Evolutionary conservation across 2,329 filamentous ascomycete species (phyloP).

Genomic region (Pseudogymnoascus sp.): DNA sequence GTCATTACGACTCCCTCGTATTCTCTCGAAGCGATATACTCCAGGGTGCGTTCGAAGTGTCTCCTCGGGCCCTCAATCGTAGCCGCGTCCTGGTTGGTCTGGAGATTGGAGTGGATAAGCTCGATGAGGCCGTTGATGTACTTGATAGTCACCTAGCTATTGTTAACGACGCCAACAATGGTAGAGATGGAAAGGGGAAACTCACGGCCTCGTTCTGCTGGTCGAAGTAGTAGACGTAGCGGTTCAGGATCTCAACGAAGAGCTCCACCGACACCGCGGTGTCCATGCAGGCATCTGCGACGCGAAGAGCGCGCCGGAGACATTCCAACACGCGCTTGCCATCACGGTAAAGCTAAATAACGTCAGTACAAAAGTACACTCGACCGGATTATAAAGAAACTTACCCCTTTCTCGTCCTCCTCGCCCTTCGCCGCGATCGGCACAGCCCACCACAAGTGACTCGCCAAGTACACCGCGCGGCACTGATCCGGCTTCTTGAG

Average conservation of each 20-base stretch:
- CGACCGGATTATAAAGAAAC: slow-evolving; percentile 29
- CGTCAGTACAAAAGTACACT: slow-evolving; percentile 19
- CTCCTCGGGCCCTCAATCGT: slow-evolving; percentile 83
- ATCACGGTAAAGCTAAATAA: slow-evolving; percentile 77
- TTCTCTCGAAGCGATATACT: slow-evolving; percentile 85
- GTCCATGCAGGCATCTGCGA: slow-evolving; percentile 99
- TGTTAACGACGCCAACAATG: slow-evolving; percentile 18
- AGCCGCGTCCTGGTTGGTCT: slow-evolving; percentile 72
- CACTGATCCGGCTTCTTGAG: slow-evolving; percentile 98
- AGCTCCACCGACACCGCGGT: slow-evolving; percentile 93
- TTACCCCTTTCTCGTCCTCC: slow-evolving; percentile 71
- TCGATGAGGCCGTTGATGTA: slow-evolving; percentile 98
- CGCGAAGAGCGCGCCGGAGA: slow-evolving; percentile 85
- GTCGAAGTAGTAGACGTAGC: slow-evolving; percentile 99
- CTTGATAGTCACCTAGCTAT: slow-evolving; percentile 71
- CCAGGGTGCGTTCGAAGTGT: slow-evolving; percentile 90
- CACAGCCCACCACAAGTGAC: slow-evolving; percentile 96
- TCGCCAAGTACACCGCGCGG: slow-evolving; percentile 90
- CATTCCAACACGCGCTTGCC: slow-evolving; percentile 96
- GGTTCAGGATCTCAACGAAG: slow-evolving; percentile 96
- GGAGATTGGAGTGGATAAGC: slow-evolving; percentile 92
- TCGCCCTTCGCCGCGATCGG: slow-evolving; percentile 72
- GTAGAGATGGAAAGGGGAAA: slow-evolving; percentile 14
- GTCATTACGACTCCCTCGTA: slow-evolving; percentile 76
- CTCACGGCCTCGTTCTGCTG: slow-evolving; percentile 91